Conservation (phyloP, 257 asterid genomes). For the Solanum appendiculatum region DNA sequence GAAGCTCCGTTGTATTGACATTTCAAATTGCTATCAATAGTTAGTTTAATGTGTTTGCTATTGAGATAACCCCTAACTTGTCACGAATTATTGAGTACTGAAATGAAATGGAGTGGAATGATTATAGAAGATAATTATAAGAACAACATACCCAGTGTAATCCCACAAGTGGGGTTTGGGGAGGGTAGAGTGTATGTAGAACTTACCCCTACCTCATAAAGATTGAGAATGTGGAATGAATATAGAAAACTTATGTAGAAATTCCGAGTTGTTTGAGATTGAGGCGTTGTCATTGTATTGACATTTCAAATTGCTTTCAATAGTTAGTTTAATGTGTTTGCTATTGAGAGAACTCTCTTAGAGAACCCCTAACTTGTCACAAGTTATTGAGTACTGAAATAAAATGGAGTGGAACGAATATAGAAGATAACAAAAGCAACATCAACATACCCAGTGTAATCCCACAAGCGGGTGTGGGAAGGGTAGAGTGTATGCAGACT, state of each 20-base stretch:
- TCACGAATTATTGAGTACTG: not conserved
- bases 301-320: not conserved
- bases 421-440: not conserved
- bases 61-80: not conserved
- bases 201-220: no score
- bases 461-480: not conserved
- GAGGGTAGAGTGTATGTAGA: no score
- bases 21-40: not conserved
- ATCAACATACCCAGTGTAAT: not conserved
- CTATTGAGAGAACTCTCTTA: not conserved
- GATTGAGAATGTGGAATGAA: not conserved
- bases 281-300: not conserved
- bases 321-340: not conserved
- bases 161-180: no score
- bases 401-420: not conserved
- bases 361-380: not conserved
- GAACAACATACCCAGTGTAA: no score
- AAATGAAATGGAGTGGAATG: not conserved
- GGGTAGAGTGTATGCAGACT: not conserved
- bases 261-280: not conserved
- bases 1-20: not conserved
- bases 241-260: not conserved
- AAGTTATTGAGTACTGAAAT: not conserved
- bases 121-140: not conserved
- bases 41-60: not conserved